Evolutionary conservation across 306 rosid species (phyloP).

Genomic region (Vachellia collinsii): DNA sequence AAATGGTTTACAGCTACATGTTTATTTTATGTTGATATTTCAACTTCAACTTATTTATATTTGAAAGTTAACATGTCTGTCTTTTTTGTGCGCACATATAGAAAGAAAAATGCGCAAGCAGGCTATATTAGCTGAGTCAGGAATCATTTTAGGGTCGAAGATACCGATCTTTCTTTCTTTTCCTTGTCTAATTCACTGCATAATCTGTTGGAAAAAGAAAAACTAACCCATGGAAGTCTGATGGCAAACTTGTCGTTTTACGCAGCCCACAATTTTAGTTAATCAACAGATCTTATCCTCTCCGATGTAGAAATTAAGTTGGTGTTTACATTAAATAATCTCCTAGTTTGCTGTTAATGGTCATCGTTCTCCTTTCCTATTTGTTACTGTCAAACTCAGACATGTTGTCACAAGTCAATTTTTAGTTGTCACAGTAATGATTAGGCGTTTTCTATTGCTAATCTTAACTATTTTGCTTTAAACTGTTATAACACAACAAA

Average conservation of each 20-base stretch:
- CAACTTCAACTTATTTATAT: neutral
- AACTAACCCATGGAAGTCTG: conserved; percentile 3
- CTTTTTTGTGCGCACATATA: neutral
- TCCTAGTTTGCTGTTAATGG: conserved; percentile 4
- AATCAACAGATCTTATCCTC: conserved; percentile 11
- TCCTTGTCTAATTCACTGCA: conserved; percentile 25
- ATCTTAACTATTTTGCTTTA: conserved; percentile 18
- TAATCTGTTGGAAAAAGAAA: conserved; percentile 20
- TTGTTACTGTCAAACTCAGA: neutral
- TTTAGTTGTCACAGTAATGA: conserved; percentile 38
- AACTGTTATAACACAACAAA: conserved; percentile 28
- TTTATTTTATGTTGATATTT: neutral
- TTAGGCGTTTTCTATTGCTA: conserved; percentile 26
- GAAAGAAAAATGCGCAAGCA: neutral
- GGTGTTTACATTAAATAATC: conserved; percentile 3
- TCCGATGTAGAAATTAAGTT: conserved; percentile 7
- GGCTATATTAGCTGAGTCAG: neutral
- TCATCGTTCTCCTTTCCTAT: neutral
- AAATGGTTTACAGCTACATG: neutral
- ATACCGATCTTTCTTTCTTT: neutral
- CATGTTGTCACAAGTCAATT: conserved; percentile 36
- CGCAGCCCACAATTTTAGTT: conserved; percentile 11
- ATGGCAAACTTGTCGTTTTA: conserved; percentile 10
- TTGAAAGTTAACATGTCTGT: neutral
- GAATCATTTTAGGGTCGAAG: neutral